Evolutionary conservation across 495 filamentous ascomycete genomes (phyloP), one percentile per base, ranked within the genome.

Genomic region (Podospora anserina): DNA sequence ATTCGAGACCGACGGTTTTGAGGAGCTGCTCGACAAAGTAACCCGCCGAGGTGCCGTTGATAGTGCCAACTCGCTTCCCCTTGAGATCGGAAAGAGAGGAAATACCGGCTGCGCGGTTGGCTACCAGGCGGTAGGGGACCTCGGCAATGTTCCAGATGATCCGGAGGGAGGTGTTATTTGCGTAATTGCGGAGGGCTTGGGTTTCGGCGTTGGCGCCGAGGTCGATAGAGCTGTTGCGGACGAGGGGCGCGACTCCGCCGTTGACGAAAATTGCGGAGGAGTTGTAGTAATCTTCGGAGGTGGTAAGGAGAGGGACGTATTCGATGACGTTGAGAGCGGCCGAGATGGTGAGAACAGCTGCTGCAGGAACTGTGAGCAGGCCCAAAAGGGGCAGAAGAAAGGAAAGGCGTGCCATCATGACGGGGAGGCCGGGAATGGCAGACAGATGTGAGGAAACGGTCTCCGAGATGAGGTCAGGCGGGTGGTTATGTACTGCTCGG

Each of bases 181-280:
- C 78, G 67, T 77, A 82, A 23, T 80, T 74, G 4, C 71, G 70
- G 9, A 84, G 78, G 5, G 72, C 78, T 66, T 84, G 82, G 5
- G 81, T 84, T 69, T 84, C 81, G 64, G 81, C 79, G 68, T 84
- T 84, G 61, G 76, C 72, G 39, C 73, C 80, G 3, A 82, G 71
- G 66, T 79, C 78, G 68, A 78, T 61, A 53, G 23, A 65, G n/a
- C 57, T 66, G 65, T 76, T 71, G 28, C 53, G 19, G 30, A 63
- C 61, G 32, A 72, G 44, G 58, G 66, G 73, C 16, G 73, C 66
- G 1, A 78, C 77, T 54, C 77, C 78, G 66, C 78, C 78, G 63
- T 63, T 72, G 18, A 71, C 39, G 16, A 75, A 7, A 13, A 69
- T 56, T 3, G 70, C 66, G 3, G 66, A 64, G 49, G 53, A 56